These are phyloP conservation scores for Akanthomyces uredinophilus DNA, from an alignment of 2,329 filamentous ascomycete genomes.

Conservation along the genomic window DNA sequence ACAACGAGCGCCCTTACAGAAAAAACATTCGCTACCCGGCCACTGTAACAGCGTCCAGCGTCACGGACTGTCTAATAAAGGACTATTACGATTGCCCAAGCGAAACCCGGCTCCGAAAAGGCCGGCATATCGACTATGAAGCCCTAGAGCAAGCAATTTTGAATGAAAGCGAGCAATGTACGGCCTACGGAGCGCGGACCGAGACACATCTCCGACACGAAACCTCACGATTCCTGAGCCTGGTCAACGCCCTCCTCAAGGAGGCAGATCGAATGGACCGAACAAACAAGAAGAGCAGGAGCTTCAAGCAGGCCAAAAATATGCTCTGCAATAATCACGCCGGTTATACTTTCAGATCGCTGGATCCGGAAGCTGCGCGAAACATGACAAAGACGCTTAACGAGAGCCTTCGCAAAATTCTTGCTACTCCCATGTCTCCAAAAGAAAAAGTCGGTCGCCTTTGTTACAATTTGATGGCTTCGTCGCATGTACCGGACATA, in stretches of 20 bases:
- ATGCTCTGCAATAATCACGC: slow-evolving; percentile 18
- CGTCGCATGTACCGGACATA: slow-evolving; percentile 56
- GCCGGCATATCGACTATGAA: slow-evolving; percentile 26
- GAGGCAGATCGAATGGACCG: slow-evolving; percentile 23
- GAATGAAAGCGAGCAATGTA: slow-evolving; percentile 24
- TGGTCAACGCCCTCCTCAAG: slow-evolving; percentile 28
- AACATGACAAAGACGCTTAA: slow-evolving; percentile 27
- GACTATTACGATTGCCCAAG: slow-evolving; percentile 26
- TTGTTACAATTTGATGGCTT: slow-evolving; percentile 63
- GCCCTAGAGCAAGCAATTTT: slow-evolving; percentile 26
- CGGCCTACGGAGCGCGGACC: slow-evolving; percentile 19
- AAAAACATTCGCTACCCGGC: slow-evolving; percentile 31
- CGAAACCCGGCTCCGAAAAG: slow-evolving; percentile 19
- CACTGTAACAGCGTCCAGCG: slow-evolving; percentile 23
- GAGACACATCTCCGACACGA: slow-evolving; percentile 25
- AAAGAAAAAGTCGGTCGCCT: slow-evolving; percentile 37
- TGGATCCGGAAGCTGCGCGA: slow-evolving; percentile 23
- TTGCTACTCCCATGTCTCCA: slow-evolving; percentile 22
- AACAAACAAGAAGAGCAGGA: slow-evolving; percentile 21
- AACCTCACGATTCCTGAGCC: slow-evolving; percentile 21
- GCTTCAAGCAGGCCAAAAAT: slow-evolving; percentile 26
- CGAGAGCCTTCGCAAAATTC: slow-evolving; percentile 25
- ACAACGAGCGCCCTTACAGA: slow-evolving; percentile 30
- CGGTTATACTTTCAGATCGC: slow-evolving; percentile 25
- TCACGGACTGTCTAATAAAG: slow-evolving; percentile 24